Evolutionary conservation across 1,284 basidiomycete genomes (phyloP).

Genomic region (Trametes pubescens): DNA sequence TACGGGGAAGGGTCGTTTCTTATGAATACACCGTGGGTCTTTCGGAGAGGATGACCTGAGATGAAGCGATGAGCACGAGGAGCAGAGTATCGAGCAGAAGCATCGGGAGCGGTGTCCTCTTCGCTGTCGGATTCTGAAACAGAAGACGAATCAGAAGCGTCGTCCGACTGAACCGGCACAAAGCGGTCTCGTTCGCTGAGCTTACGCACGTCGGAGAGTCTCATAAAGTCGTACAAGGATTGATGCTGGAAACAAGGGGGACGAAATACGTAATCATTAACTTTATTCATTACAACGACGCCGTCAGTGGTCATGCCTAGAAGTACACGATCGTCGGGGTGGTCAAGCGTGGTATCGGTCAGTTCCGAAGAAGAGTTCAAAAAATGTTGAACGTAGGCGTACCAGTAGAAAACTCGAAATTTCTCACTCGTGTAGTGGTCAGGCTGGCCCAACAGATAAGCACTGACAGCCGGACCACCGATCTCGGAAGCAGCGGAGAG

Average conservation of each 20-base stretch:
- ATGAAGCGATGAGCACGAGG: neutral
- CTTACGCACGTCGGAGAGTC: constrained; percentile 1
- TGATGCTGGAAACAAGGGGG: neutral
- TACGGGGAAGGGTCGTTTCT: too few species aligned
- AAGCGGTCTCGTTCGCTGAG: constrained; percentile 28
- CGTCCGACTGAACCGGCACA: too few species aligned
- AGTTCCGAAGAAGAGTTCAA: neutral
- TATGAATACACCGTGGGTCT: too few species aligned
- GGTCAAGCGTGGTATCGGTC: neutral
- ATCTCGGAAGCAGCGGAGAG: constrained; percentile 15
- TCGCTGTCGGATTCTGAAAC: constrained; percentile 15
- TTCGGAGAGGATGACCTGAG: too few species aligned
- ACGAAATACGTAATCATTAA: neutral
- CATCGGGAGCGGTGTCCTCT: too few species aligned
- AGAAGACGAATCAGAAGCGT: neutral
- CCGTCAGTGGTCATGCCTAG: neutral
- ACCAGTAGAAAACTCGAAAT: constrained; percentile 25
- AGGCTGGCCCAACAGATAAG: constrained; percentile 20
- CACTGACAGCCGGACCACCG: constrained; percentile 23
- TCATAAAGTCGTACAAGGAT: neutral
- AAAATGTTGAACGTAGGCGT: constrained; percentile 9
- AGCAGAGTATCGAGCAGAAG: too few species aligned
- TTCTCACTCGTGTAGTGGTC: constrained; percentile 25
- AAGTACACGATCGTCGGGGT: neutral
- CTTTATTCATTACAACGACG: neutral